Base-by-base conservation (phyloP, 306 rosid genomes). In the Luffa acutangula region DNA sequence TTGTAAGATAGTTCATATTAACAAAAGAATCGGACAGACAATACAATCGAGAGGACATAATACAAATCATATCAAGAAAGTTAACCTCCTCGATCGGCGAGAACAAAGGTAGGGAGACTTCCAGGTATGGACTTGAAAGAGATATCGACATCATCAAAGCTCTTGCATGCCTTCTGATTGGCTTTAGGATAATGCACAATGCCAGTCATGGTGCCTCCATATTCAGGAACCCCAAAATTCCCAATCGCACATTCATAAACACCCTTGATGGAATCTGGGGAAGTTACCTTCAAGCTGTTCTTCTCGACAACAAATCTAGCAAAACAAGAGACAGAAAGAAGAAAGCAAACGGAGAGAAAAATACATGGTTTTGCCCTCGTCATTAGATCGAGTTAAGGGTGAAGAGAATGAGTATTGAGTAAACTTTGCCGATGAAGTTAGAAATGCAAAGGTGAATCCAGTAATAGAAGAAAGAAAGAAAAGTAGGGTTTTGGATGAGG, bases 231-330 rank as follows among this genome's bases (percentile, higher is more conserved):
- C 80, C 98, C 98, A 87, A 95, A 95, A 84, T 92, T 95, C 60
- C 98, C 98, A 82, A 95, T 95, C 9, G 98, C 97, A 84, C 98
- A 95, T 80, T 95, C 92, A 79, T 95, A 84, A 0, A 75, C 46
- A 72, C 95, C 95, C 79, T 79, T 90, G 85, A 95, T 75, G 3
- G 95, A 78, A 62, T 54, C 72, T 17, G 98, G 97, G 15, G 92
- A 85, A 31, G 86, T 91, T 52, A 95, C 84, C 77, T 79, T 95
- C 85, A 95, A 85, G 82, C 88, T 95, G 86, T 89, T 95, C 93
- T 95, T 95, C 91, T 95, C 98, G 77, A 95, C 98, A 82, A 95
- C 92, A 80, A 92, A 92, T 88, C 93, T 89, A 2, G 91, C 94
- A 9, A 85, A 57, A 84, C 92, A 85, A 83, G 78, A 84, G 67